Evolutionary conservation across 192 early-diverging fungal genomes (phyloP).

Genomic region (Gonapodya sp.): DNA sequence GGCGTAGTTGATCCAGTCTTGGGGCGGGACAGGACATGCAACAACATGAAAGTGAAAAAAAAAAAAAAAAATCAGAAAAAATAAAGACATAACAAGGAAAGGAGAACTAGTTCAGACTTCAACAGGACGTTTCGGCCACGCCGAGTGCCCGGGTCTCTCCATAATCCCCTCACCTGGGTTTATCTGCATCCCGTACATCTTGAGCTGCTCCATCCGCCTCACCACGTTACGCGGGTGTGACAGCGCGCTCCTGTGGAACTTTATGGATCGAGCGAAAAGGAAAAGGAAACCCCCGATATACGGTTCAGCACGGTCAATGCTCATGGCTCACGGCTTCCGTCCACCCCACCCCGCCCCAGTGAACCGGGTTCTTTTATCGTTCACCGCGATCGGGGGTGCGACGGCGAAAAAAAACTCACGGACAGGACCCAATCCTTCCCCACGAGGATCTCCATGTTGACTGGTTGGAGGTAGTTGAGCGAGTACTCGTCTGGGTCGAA

Average conservation of each 20-base stretch:
- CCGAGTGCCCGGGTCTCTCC: background rate
- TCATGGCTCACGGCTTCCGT: background rate
- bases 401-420: conserved; percentile 19
- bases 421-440: conserved; percentile 46
- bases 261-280: background rate
- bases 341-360: too few species aligned
- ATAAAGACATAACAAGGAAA: conserved; percentile 7
- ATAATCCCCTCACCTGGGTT: conserved; percentile 47
- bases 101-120: conserved; percentile 14
- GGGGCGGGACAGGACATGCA: conserved; percentile 23
- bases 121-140: too few species aligned
- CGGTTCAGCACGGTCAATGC: too few species aligned
- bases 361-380: too few species aligned
- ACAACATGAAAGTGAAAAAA: conserved; percentile 1
- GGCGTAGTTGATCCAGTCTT: conserved; percentile 94
- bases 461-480: conserved; percentile 28
- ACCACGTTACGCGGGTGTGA: conserved; percentile 78
- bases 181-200: conserved; percentile 71
- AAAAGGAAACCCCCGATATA: background rate
- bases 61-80: conserved; percentile 24
- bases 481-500: conserved; percentile 19
- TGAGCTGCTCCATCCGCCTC: conserved; percentile 71
- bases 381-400: background rate
- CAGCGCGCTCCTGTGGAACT: conserved; percentile 75
- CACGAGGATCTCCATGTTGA: conserved; percentile 44